Evolutionary conservation across 2,329 filamentous ascomycete species (phyloP).

Genomic region (Ascochyta rabiei): DNA sequence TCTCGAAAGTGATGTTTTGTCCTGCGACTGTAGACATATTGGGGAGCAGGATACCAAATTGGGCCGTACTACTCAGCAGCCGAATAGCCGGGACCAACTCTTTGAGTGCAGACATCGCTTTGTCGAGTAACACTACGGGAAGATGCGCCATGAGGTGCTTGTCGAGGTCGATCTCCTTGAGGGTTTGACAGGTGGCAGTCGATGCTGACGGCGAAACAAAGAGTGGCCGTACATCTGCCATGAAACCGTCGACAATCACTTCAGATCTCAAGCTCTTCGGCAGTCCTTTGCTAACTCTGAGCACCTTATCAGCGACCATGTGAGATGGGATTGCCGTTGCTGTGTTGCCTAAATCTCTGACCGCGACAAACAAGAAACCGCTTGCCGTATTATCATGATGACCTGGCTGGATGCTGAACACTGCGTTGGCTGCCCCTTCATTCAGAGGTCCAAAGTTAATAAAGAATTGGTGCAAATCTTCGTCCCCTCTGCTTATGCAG

Average conservation of each 20-base stretch:
- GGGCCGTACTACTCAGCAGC: slow-evolving; percentile 13
- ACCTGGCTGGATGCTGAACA: slow-evolving; percentile 33
- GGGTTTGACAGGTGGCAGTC: slow-evolving; percentile 1
- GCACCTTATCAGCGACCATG: slow-evolving; percentile 27
- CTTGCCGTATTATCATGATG: neutral
- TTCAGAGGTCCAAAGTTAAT: slow-evolving; percentile 36
- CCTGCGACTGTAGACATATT: slow-evolving; percentile 37
- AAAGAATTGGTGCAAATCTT: slow-evolving; percentile 7
- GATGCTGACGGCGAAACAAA: slow-evolving; percentile 23
- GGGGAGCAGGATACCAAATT: slow-evolving; percentile 37
- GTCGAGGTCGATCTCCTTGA: slow-evolving; percentile 12
- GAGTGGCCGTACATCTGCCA: slow-evolving; percentile 35
- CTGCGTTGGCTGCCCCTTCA: slow-evolving; percentile 44
- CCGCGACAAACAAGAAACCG: slow-evolving; percentile 26
- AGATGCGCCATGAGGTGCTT: slow-evolving; percentile 13
- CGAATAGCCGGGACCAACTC: slow-evolving; percentile 5
- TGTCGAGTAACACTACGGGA: slow-evolving; percentile 5
- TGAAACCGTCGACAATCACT: slow-evolving; percentile 37
- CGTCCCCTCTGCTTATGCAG: slow-evolving; percentile 17
- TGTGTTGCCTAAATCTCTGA: slow-evolving; percentile 6
- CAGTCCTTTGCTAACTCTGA: slow-evolving; percentile 40
- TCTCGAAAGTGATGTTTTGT: slow-evolving; percentile 43
- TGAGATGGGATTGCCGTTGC: slow-evolving; percentile 17
- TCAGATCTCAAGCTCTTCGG: slow-evolving; percentile 32
- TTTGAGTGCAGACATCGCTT: slow-evolving; percentile 6